Conservation (phyloP, 2,329 filamentous ascomycete species). For the Beauveria asiatica region DNA sequence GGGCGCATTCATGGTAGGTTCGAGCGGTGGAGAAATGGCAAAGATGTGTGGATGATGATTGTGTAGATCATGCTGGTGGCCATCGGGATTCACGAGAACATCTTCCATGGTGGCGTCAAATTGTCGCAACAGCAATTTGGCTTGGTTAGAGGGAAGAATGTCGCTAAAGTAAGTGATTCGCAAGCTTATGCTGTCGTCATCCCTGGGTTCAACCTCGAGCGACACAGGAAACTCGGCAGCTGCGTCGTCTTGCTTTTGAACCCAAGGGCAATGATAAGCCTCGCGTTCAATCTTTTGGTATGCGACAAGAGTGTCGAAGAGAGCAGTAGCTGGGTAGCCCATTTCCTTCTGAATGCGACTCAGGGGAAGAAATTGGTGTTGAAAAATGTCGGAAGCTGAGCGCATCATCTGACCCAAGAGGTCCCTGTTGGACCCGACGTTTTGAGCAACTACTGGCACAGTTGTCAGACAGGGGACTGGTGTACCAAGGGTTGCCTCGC, state of each 20-base stretch:
- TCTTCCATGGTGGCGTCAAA: slow-evolving; percentile 59
- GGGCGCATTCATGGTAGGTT: slow-evolving; percentile 46
- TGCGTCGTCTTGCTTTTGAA: slow-evolving; percentile 54
- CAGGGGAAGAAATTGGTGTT: slow-evolving; percentile 64
- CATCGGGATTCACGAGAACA: slow-evolving; percentile 42
- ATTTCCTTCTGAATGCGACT: slow-evolving; percentile 65
- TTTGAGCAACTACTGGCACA: slow-evolving; percentile 58
- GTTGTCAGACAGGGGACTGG: slow-evolving; percentile 78
- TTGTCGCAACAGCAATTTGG: slow-evolving; percentile 57
- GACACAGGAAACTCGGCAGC: slow-evolving; percentile 73
- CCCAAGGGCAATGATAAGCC: slow-evolving; percentile 40
- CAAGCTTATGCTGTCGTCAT: slow-evolving; percentile 42
- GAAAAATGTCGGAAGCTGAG: slow-evolving; percentile 55
- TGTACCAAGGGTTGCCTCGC: slow-evolving; percentile 47
- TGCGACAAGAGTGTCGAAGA: slow-evolving; percentile 81
- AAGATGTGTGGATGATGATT: slow-evolving; percentile 34
- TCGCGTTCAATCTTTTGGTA: slow-evolving; percentile 56
- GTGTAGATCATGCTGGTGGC: slow-evolving; percentile 30
- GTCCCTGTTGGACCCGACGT: slow-evolving; percentile 43
- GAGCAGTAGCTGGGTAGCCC: slow-evolving; percentile 50
- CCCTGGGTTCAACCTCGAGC: slow-evolving; percentile 61
- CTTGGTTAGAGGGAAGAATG: slow-evolving; percentile 61
- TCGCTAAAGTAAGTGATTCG: slow-evolving; percentile 58
- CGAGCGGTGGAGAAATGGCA: slow-evolving; percentile 57
- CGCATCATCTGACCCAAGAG: slow-evolving; percentile 56